Percentiles rank a stretch among this genome's conserved stretches.
Evolutionary conservation across 805 yeast genomes (phyloP).

Genomic region (Yueomyces sp.): DNA sequence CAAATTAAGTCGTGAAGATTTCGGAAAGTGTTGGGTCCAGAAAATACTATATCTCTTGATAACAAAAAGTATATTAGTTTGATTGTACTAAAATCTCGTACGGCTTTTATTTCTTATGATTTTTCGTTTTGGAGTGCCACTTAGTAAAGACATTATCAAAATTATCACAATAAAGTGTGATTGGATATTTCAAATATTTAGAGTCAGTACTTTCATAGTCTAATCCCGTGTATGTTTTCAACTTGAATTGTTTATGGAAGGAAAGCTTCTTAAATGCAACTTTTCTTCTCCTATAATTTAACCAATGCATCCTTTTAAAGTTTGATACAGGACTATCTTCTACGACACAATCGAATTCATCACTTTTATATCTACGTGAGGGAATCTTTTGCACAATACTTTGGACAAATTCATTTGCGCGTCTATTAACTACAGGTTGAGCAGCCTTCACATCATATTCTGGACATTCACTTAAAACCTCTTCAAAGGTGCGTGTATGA

Average conservation of each 20-base stretch:
- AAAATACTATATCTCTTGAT: too few relatives aligned
- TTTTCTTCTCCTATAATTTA: conserved; percentile 16
- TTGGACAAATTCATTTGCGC: too few relatives aligned
- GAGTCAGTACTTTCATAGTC: conserved; percentile 16
- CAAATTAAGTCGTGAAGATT: too few relatives aligned
- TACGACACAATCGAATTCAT: conserved; percentile 16
- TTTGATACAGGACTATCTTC: conserved; percentile 16
- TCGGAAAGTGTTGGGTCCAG: too few relatives aligned
- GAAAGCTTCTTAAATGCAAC: conserved; percentile 14
- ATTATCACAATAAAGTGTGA: conserved; percentile 10
- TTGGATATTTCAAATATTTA: conserved; percentile 17
- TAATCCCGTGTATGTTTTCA: conserved; percentile 7
- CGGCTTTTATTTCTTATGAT: too few relatives aligned
- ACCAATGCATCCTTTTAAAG: conserved; percentile 24
- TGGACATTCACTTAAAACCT: conserved; percentile 8
- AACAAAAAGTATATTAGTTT: too few relatives aligned
- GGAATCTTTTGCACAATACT: conserved; percentile 12
- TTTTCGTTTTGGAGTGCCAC: conserved; percentile 6
- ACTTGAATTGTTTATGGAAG: conserved; percentile 12
- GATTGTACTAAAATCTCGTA: too few relatives aligned
- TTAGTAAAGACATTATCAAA: conserved; percentile 17
- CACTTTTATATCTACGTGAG: conserved; percentile 11
- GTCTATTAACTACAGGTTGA: background rate
- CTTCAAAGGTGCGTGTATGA: too few relatives aligned
- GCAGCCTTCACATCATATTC: conserved; percentile 5